Percentiles rank a stretch among this genome's conserved stretches.
Conservation (phyloP, 768 basidiomycete genomes). For the Xanthoconium stramineum region DNA sequence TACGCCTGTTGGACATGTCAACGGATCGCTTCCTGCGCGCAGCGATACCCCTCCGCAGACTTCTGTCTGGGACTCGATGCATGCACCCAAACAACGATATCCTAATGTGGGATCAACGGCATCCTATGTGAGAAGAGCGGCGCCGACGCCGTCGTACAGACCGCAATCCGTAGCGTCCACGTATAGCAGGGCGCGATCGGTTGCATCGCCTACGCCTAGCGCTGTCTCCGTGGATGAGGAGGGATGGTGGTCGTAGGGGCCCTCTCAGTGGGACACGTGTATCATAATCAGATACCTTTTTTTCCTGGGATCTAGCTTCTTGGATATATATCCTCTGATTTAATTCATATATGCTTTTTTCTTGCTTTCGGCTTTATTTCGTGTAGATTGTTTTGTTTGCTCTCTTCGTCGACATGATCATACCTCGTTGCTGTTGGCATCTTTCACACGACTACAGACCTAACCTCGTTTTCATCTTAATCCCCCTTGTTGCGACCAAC, state of each 20-base stretch:
- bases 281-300: slow-evolving; percentile 2
- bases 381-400: not conserved
- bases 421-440: slow-evolving; percentile 15
- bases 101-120: slow-evolving; percentile 14
- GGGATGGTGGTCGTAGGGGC: slow-evolving; percentile 68
- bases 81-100: slow-evolving; percentile 40
- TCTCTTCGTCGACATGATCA: not conserved
- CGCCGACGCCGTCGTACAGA: slow-evolving; percentile 31
- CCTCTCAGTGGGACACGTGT: slow-evolving; percentile 3
- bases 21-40: slow-evolving; percentile 28
- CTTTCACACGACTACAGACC: slow-evolving; percentile 1
- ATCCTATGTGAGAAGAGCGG: slow-evolving; percentile 13
- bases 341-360: slow-evolving; percentile 14
- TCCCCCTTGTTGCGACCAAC: slow-evolving; percentile 13
- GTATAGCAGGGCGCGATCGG: slow-evolving; percentile 33
- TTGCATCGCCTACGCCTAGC: slow-evolving; percentile 75
- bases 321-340: slow-evolving; percentile 21
- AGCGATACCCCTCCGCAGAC: slow-evolving; percentile 49
- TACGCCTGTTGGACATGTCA: slow-evolving; percentile 46
- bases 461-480: slow-evolving; percentile 2
- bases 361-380: not conserved
- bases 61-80: slow-evolving; percentile 76
- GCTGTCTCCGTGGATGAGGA: slow-evolving; percentile 68
- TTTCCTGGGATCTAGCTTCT: slow-evolving; percentile 10
- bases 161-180: slow-evolving; percentile 47